Base-by-base conservation (phyloP, 345 rosid genomes). In the Limnanthes douglasii region DNA sequence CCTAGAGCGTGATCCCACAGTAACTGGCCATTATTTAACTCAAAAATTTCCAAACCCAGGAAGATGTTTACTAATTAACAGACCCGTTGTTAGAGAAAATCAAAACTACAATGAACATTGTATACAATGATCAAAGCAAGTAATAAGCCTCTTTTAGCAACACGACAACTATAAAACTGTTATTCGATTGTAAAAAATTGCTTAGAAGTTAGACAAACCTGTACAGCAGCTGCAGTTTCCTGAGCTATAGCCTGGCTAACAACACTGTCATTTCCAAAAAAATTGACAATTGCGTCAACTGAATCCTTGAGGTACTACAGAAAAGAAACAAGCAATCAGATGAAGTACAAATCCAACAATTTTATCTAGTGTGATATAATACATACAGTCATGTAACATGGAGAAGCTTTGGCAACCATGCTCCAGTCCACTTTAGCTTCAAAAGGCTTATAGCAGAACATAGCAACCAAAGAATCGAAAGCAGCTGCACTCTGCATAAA, bases 371-470 rank as follows among this genome's bases (percentile, higher is more conserved):
- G 41, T 24, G 57, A 46, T 15, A n/a, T n/a, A n/a, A n/a, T 42
- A 48, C 86, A 20, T 59, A 90, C 98, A 34, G 92, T 90, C 73
- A 75, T 64, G 56, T 90, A 80, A 63, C 98, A 84, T 29, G 98
- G 96, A 57, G 98, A 77, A 57, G 98, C 98, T 67, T 70, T 90
- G 18, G 73, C 85, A 41, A 60, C 62, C 92, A 90, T 51, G 62
- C 96, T 84, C 98, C 98, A 90, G 61, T 90, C 98, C 45, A 90
- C 92, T 56, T 84, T 65, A 43, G 70, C 78, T 60, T 77, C 96
- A 55, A 84, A 80, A 17, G 98, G 98, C 68, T 90, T 90, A 60
- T 84, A 84, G 57, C 75, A 56, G 62, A 90, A 90, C 51, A 65
- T 60, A 40, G 84, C 95, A 54, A 72, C 64, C 47, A 90, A 60